Conservation (phyloP, 1,284 basidiomycete species). For the Pseudozyma sp. region DNA sequence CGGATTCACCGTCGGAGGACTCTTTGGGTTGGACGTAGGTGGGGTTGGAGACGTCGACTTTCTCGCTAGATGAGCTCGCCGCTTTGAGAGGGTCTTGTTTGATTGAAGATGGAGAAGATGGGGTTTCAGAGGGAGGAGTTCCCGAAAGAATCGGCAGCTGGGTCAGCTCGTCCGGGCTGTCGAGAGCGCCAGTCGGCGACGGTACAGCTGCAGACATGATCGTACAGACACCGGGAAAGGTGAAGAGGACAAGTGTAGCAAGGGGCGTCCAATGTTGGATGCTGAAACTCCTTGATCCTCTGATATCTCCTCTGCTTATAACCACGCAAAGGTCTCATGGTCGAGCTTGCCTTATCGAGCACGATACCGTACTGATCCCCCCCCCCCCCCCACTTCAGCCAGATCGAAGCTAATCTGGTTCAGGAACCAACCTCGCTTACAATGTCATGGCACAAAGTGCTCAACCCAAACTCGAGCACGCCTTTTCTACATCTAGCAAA, state of each 20-base stretch:
- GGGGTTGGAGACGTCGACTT: background rate
- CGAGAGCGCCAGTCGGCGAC: background rate
- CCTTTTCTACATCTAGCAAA: no score
- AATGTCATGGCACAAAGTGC: no score
- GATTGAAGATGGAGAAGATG: background rate
- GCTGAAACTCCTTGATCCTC: no score
- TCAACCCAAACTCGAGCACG: no score
- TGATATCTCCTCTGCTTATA: no score
- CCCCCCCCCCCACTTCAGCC: no score
- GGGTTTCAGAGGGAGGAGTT: conserved; percentile 3
- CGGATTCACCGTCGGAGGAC: background rate
- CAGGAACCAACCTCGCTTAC: no score
- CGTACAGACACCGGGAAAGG: background rate
- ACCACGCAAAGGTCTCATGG: no score
- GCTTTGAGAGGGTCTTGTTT: background rate
- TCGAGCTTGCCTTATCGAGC: no score
- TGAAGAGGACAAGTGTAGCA: background rate
- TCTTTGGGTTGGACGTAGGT: background rate
- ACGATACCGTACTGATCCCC: no score
- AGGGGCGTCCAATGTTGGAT: no score
- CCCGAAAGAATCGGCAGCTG: conserved; percentile 10
- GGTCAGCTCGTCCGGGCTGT: conserved; percentile 8
- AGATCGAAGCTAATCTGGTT: no score
- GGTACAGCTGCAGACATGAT: conserved; percentile 8
- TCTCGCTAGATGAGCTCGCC: background rate